Evolutionary conservation across 2,329 filamentous ascomycete species (phyloP), one percentile per base, ranked within the genome.

Genomic region (Fusarium sp.): DNA sequence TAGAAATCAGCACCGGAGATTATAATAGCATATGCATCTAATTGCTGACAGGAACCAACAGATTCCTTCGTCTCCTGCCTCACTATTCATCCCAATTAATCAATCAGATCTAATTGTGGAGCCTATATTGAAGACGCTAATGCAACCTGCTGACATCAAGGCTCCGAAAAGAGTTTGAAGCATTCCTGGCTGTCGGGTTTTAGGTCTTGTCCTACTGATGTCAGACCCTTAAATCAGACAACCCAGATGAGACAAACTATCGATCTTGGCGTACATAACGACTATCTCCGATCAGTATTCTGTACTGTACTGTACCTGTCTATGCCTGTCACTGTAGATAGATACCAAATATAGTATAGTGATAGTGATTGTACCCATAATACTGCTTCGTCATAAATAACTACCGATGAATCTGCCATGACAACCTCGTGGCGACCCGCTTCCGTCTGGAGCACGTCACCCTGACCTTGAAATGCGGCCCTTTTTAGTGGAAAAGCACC

Each of bases 71-170:
- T 47, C 43, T 10, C 24, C 20, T 41, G 25, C 22, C 24, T 45
- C 15, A 32, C 34, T 27, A 11, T 58, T 57, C 22, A 15, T 58
- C 27, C 52, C 18, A 48, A 44, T 38, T 16, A 15, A 46, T 55
- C 41, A 52, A 46, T 48, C 41, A 52, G 41, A 62, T 57, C 52
- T 58, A 20, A 7, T 20, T 40, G 48, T 52, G 48, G 48, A 40
- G 34, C 24, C 22, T 34, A 29, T 20, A 13, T 16, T 1, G 11
- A 10, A 32, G 48, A 38, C 70, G 63, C 71, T 75, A 75, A 75
- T 75, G 73, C 73, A 70, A 67, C 54, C 48, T 67, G 73, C 62
- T 70, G 64, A 73, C 68, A 55, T 57, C 62, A 62, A 59, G 32
- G 52, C 44, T 20, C 68, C 46, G 48, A 46, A 40, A 49, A 66